Percentiles rank a stretch among this genome's conserved stretches.
phyloP scores from a whole-genome alignment of 1,284 basidiomycete species.

The Puccinia brachypodii region DNA sequence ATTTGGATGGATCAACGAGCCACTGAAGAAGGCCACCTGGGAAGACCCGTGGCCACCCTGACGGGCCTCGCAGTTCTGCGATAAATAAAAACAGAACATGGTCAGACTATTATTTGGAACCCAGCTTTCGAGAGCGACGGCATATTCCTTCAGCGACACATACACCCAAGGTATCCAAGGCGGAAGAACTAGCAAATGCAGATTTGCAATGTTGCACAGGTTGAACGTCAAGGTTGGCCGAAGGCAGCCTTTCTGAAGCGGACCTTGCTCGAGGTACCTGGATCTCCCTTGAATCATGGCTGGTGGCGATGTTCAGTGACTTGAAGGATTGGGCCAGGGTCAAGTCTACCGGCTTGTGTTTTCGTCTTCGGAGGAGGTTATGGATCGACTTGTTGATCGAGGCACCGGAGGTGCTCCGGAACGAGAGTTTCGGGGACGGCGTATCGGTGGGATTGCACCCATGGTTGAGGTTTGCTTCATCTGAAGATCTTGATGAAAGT shows the following conservation, averaged over 20 bases:
- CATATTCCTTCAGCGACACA: neutral
- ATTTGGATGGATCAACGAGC: neutral
- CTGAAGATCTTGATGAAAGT: neutral
- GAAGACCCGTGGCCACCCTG: too few relatives aligned
- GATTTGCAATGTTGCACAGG: neutral
- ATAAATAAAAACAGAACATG: neutral
- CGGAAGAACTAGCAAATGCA: neutral
- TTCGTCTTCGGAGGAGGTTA: slow-evolving; percentile 1
- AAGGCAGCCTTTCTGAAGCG: neutral
- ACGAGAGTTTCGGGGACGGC: neutral
- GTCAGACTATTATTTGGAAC: neutral
- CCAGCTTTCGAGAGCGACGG: neutral
- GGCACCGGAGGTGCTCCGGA: slow-evolving; percentile 9
- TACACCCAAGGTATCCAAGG: neutral
- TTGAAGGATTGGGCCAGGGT: neutral
- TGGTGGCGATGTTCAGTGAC: neutral
- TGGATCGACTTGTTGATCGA: slow-evolving; percentile 11
- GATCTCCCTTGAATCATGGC: neutral
- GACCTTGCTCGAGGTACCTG: neutral
- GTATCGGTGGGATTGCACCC: neutral
- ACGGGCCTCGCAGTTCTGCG: neutral
- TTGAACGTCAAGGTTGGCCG: neutral
- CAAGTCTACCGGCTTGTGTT: neutral
- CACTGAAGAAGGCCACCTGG: neutral
- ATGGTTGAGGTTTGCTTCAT: neutral